Percentiles rank a stretch among this genome's conserved stretches.
Conservation (phyloP, 116 monocot species). For the Cymodocea nodosa region DNA sequence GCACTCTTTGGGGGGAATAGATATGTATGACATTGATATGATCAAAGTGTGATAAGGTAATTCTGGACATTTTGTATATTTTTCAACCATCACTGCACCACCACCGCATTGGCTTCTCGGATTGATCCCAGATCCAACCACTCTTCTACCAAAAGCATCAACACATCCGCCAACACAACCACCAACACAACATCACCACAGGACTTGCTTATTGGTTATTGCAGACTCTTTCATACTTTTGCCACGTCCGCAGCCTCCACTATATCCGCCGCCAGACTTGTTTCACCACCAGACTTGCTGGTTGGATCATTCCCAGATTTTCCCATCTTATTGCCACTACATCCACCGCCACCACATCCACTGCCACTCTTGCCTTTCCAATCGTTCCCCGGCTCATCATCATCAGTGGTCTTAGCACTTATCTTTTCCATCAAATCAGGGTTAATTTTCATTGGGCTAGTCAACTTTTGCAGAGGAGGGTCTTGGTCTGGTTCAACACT, state of each 20-base stretch:
- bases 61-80: too few relatives aligned
- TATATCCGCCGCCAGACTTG: conserved; percentile 2
- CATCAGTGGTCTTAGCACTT: not conserved
- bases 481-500: not conserved
- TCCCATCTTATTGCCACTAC: conserved; percentile 7
- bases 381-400: not conserved
- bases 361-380: conserved; percentile 17
- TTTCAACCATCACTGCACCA: too few relatives aligned
- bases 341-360: conserved; percentile 18
- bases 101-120: too few relatives aligned
- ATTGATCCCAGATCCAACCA: too few relatives aligned
- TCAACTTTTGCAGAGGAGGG: not conserved
- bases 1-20: too few relatives aligned
- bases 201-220: too few relatives aligned
- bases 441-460: not conserved
- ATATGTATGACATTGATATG: too few relatives aligned
- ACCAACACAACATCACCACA: too few relatives aligned
- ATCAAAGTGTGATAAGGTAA: too few relatives aligned
- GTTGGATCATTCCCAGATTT: not conserved
- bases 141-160: conserved; percentile 15
- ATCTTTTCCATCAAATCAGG: conserved; percentile 10
- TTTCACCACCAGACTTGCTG: too few relatives aligned
- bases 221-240: too few relatives aligned
- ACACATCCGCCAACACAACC: conserved; percentile 13
- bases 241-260: conserved; percentile 16